Percentiles rank a stretch among this genome's conserved stretches.
These are phyloP conservation scores for Trichophyton mentagrophytes DNA, from an alignment of 2,329 filamentous ascomycete genomes.

Conservation along the genomic window DNA sequence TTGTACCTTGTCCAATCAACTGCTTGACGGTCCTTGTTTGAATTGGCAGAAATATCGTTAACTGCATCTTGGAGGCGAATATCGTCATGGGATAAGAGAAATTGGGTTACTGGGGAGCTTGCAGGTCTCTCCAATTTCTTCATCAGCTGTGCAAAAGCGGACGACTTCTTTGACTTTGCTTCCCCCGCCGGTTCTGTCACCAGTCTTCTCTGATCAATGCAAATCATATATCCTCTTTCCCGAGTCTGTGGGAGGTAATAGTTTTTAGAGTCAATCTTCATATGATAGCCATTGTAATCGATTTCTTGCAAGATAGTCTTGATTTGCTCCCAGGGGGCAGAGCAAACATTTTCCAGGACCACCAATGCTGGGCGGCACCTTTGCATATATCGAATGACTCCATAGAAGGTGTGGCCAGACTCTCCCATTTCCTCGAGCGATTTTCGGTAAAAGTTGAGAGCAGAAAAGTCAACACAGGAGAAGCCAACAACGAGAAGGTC, in stretches of 20 bases:
- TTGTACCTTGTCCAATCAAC: slow-evolving; percentile 36
- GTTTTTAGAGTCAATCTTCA: slow-evolving; percentile 53
- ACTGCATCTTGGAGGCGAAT: slow-evolving; percentile 40
- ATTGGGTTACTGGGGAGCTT: slow-evolving; percentile 50
- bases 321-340: slow-evolving; percentile 47
- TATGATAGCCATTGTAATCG: slow-evolving; percentile 43
- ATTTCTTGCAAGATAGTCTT: slow-evolving; percentile 34
- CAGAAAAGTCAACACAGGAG: slow-evolving; percentile 63
- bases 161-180: slow-evolving; percentile 18
- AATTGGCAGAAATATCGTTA: slow-evolving; percentile 32
- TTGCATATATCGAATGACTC: slow-evolving; percentile 46
- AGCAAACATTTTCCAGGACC: slow-evolving; percentile 58
- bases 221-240: slow-evolving; percentile 47
- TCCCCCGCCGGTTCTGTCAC: slow-evolving; percentile 13
- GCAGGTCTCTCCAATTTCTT: slow-evolving; percentile 40
- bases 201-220: slow-evolving; percentile 32
- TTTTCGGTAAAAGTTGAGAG: slow-evolving; percentile 47
- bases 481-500: slow-evolving; percentile 61
- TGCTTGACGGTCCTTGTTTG: slow-evolving; percentile 17
- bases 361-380: slow-evolving; percentile 48
- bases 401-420: slow-evolving; percentile 52
- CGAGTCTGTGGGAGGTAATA: slow-evolving; percentile 64
- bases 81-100: slow-evolving; percentile 47
- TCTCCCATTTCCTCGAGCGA: slow-evolving; percentile 45
- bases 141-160: slow-evolving; percentile 37